Conservation (phyloP, 768 basidiomycete genomes). For the Pilatotrama ljubarskyi region DNA sequence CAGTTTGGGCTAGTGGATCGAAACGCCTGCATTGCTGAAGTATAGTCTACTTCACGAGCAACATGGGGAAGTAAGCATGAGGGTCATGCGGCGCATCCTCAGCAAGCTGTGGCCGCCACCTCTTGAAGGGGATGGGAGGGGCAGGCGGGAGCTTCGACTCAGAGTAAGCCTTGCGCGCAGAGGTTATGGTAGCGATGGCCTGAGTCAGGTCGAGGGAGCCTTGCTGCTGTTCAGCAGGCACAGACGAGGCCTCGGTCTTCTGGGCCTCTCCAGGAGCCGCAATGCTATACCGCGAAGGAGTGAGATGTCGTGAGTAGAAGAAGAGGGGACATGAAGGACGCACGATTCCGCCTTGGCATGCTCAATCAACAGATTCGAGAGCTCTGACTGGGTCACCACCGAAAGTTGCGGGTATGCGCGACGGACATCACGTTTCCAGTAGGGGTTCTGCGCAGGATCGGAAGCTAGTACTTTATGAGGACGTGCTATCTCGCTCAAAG, state of each 20-base stretch:
- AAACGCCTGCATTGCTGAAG: constrained; percentile 5
- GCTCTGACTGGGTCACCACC: constrained; percentile 79
- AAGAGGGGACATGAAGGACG: constrained; percentile 31
- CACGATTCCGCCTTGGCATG: constrained; percentile 69
- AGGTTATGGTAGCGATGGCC: constrained; percentile 68
- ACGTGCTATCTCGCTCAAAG: background rate
- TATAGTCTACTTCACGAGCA: constrained; percentile 42
- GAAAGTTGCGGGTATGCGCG: constrained; percentile 92
- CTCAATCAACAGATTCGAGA: constrained; percentile 79
- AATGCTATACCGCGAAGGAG: constrained; percentile 42
- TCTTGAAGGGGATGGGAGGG: constrained; percentile 64
- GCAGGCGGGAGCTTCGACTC: constrained; percentile 70
- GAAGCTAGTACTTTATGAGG: constrained; percentile 55
- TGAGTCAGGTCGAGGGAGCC: constrained; percentile 62
- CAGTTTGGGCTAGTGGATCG: background rate
- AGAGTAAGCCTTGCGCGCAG: constrained; percentile 57
- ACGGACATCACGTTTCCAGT: constrained; percentile 95
- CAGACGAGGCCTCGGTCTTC: constrained; percentile 38
- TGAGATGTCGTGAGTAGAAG: background rate
- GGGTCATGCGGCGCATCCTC: constrained; percentile 84
- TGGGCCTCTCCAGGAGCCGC: constrained; percentile 48
- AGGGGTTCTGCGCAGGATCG: constrained; percentile 85
- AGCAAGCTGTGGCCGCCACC: constrained; percentile 73
- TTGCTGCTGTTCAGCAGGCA: constrained; percentile 42
- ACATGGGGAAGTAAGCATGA: constrained; percentile 83